These are phyloP conservation scores for Bocquillonia castaneifolia DNA, from an alignment of 441 rosid species.

Conservation along the genomic window DNA sequence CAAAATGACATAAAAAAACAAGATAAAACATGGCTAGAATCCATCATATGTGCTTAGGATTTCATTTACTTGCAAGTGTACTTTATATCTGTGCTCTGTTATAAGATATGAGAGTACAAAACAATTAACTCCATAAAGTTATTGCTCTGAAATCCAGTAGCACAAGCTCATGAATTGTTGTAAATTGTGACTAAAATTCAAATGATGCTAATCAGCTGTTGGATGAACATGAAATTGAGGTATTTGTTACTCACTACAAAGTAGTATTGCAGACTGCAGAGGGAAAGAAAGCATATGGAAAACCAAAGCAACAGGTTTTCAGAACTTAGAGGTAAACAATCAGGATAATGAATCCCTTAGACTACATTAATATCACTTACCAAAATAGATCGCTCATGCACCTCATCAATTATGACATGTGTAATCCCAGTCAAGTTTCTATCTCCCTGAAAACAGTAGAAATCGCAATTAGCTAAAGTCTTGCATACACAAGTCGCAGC, in stretches of 20 bases:
- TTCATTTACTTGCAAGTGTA: not conserved
- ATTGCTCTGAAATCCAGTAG: not conserved
- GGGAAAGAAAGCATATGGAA: not conserved
- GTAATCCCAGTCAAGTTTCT: constrained; percentile 65
- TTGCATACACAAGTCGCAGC: not conserved
- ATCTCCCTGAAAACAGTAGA: constrained; percentile 55
- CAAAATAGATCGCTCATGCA: constrained; percentile 91
- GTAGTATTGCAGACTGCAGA: not conserved
- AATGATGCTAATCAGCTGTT: not conserved
- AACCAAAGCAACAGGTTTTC: not conserved
- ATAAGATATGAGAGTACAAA: not conserved
- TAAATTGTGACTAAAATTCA: not conserved
- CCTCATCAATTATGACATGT: constrained; percentile 93
- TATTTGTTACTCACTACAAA: not conserved
- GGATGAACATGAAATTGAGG: not conserved
- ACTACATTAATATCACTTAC: constrained; percentile 39
- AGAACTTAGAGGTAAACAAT: not conserved
- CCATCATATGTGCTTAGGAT: not conserved
- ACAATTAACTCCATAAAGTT: not conserved
- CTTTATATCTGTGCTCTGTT: not conserved
- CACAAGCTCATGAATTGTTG: constrained; percentile 1
- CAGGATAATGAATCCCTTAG: not conserved
- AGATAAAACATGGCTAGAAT: not conserved
- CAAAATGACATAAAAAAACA: not conserved
- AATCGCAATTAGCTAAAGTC: constrained; percentile 5